phyloP scores from a whole-genome alignment of 2,329 filamentous ascomycete species.

The Furcasterigmium furcatum region DNA sequence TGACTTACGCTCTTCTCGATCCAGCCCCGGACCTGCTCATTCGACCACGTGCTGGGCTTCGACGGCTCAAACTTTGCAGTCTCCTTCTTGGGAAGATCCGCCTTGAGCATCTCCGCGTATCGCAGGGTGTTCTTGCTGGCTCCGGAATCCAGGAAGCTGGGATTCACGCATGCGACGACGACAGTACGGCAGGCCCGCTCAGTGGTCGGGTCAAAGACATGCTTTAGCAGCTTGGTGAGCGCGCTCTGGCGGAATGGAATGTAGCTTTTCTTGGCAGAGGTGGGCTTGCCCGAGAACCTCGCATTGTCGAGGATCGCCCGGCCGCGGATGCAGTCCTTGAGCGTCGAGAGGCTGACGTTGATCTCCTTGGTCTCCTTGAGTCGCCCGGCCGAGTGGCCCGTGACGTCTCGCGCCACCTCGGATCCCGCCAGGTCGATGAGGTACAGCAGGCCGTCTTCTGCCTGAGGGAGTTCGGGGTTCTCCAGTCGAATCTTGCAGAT shows the following conservation, averaged over 20 bases:
- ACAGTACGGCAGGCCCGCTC: conserved; percentile 36
- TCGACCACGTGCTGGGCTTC: conserved; percentile 34
- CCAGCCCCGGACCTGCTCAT: conserved; percentile 33
- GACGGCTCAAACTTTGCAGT: conserved; percentile 17
- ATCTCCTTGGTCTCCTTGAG: conserved; percentile 45
- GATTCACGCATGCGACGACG: conserved; percentile 44
- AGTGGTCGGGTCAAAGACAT: conserved; percentile 41
- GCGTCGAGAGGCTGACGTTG: conserved; percentile 42
- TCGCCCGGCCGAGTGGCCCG: conserved; percentile 33
- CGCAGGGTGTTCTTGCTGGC: conserved; percentile 45
- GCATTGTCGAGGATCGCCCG: conserved; percentile 30
- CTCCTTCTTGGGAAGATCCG: conserved; percentile 25
- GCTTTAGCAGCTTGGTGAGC: conserved; percentile 45
- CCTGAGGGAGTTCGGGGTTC: conserved; percentile 18
- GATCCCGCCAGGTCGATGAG: conserved; percentile 46
- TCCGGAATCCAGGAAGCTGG: conserved; percentile 36
- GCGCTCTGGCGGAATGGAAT: conserved; percentile 43
- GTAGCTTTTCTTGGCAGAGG: conserved; percentile 24
- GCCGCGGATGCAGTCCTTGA: conserved; percentile 51
- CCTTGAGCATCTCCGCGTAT: conserved; percentile 44
- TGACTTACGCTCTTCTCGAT: conserved; percentile 34
- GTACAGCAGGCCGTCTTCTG: conserved; percentile 39
- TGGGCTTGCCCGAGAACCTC: conserved; percentile 3
- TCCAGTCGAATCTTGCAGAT: conserved; percentile 43
- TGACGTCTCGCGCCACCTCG: conserved; percentile 41